Evolutionary conservation across 352 stramenopile species (phyloP).

Genomic region (Saprolegnia diclina): DNA sequence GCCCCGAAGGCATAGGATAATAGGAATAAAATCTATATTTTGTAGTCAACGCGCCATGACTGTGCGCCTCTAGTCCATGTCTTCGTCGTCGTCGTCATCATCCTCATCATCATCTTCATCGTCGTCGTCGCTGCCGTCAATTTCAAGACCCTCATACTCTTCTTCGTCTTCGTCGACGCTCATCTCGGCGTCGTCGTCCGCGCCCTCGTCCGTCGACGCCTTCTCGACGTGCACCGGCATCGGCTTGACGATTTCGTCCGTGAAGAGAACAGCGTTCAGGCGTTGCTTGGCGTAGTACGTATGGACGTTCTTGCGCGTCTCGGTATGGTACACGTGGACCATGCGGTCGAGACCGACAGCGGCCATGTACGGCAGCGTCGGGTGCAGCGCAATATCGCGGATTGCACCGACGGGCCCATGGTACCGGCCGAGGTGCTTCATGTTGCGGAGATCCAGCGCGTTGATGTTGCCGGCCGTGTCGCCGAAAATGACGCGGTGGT

Average conservation of each 20-base stretch:
- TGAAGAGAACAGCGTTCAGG: conserved; percentile 89
- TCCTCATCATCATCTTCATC: conserved; percentile 50
- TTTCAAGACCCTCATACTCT: conserved; percentile 37
- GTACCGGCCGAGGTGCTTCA: conserved; percentile 82
- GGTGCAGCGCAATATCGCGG: conserved; percentile 83
- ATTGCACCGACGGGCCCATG: conserved; percentile 88
- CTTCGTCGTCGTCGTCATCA: conserved; percentile 74
- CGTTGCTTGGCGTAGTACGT: conserved; percentile 81
- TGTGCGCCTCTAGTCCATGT: conserved; percentile 43
- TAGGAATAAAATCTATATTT: conserved; percentile 2
- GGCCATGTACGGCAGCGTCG: conserved; percentile 84
- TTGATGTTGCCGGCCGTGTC: conserved; percentile 88
- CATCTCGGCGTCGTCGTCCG: conserved; percentile 50
- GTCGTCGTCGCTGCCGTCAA: conserved; percentile 49
- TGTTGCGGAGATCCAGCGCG: conserved; percentile 82
- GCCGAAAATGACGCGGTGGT: conserved; percentile 76
- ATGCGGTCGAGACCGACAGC: conserved; percentile 92
- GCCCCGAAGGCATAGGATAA: background rate
- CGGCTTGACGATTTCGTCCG: conserved; percentile 67
- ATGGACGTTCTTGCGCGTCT: conserved; percentile 67
- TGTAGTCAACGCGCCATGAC: background rate
- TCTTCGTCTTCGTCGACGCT: conserved; percentile 34
- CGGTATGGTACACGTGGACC: conserved; percentile 89
- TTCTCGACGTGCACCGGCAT: conserved; percentile 31
- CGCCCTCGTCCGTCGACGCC: conserved; percentile 31